These are phyloP conservation scores for Gymnopilus dilepis DNA, from an alignment of 768 basidiomycete genomes.

Conservation along the genomic window DNA sequence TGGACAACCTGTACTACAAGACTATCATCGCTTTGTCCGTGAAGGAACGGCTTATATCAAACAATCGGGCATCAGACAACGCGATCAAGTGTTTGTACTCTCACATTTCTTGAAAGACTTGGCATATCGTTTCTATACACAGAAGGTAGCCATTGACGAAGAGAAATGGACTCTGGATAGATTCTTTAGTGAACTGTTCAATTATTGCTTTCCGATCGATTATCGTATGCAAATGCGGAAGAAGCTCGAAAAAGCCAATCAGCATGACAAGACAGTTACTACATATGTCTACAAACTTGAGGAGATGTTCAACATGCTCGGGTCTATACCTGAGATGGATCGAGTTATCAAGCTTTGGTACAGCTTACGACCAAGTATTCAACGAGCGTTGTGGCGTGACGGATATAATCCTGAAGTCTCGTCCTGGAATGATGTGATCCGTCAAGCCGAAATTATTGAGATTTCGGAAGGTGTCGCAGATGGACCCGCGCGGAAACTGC, in stretches of 20 bases:
- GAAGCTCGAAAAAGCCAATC: constrained; percentile 27
- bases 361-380: constrained; percentile 31
- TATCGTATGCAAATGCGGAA: constrained; percentile 26
- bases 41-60: constrained; percentile 24
- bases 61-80: constrained; percentile 18
- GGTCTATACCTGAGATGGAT: constrained; percentile 31
- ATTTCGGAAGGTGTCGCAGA: constrained; percentile 17
- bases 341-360: constrained; percentile 40
- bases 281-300: constrained; percentile 27
- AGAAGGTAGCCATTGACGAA: constrained; percentile 28
- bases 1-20: constrained; percentile 19
- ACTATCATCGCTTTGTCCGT: constrained; percentile 24
- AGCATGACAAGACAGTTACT: constrained; percentile 34
- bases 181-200: constrained; percentile 39
- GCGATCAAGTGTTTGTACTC: constrained; percentile 14
- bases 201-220: constrained; percentile 41
- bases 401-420: constrained; percentile 33
- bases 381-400: constrained; percentile 32
- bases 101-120: constrained; percentile 15
- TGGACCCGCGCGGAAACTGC: not conserved
- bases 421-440: constrained; percentile 18
- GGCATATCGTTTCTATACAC: constrained; percentile 20
- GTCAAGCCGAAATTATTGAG: constrained; percentile 17
- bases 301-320: constrained; percentile 39
- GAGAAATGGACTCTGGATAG: constrained; percentile 32